Percentiles rank a stretch among this genome's conserved stretches.
These are phyloP conservation scores for Canariomyces notabilis DNA, from an alignment of 2,329 filamentous ascomycete genomes.

Conservation along the genomic window DNA sequence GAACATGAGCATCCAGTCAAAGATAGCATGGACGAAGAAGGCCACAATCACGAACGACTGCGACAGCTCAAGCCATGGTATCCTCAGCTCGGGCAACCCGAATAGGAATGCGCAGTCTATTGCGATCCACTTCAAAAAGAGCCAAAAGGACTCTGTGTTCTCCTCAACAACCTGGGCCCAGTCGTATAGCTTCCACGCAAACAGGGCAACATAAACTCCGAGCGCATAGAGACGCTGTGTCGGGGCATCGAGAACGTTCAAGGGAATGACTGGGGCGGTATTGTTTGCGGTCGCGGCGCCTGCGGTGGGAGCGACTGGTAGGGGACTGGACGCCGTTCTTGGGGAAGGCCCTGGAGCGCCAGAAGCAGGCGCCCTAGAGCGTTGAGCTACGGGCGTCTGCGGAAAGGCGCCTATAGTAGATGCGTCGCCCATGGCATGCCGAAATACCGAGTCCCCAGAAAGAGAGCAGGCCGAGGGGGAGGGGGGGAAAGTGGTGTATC, in stretches of 20 bases:
- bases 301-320: constrained; percentile 47
- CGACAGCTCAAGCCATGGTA: constrained; percentile 95
- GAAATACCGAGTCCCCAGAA: constrained; percentile 8
- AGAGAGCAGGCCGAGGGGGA: background rate
- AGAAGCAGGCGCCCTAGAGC: constrained; percentile 14
- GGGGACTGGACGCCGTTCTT: constrained; percentile 13
- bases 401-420: constrained; percentile 24
- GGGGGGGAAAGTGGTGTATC: background rate
- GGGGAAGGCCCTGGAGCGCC: constrained; percentile 3
- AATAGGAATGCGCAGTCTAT: constrained; percentile 86
- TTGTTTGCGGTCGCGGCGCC: constrained; percentile 25
- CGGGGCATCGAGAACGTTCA: constrained; percentile 78
- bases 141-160: constrained; percentile 79
- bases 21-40: constrained; percentile 64
- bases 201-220: constrained; percentile 69
- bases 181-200: constrained; percentile 83
- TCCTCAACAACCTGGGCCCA: constrained; percentile 74
- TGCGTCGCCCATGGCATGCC: constrained; percentile 25
- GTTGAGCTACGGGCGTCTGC: constrained; percentile 25
- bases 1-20: constrained; percentile 90
- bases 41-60: constrained; percentile 65
- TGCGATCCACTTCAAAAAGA: constrained; percentile 89
- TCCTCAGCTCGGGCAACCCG: constrained; percentile 77
- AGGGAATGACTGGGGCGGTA: constrained; percentile 66
- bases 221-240: constrained; percentile 84